Evolutionary conservation across 805 yeast genomes (phyloP), one percentile per base, ranked within the genome.

Genomic region (Lipomyces spencermartinsiae): DNA sequence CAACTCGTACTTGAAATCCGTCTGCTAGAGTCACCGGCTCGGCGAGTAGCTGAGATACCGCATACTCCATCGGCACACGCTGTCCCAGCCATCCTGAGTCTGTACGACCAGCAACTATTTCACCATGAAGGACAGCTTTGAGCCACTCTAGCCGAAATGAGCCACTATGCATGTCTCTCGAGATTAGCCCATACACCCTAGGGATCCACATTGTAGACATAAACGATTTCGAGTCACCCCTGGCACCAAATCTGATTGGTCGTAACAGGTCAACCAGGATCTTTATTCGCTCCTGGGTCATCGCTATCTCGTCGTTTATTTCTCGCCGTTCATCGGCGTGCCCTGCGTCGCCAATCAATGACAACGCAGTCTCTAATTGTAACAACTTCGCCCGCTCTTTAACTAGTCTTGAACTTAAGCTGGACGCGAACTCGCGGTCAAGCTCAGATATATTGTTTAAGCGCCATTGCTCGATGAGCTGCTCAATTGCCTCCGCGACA

Each of bases 111-210:
- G 59, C 63, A 22, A 49, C 57, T 8, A 59, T 54, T 31, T 71
- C 70, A 16, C 65, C 68, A 35, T 61, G 54, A 10, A 66, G 37
- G 7, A 71, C 12, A 4, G 72, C 58, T 54, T 69, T 66, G 8
- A 71, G 64, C 73, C 73, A 71, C 53, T 71, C 73, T 1, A 63
- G 39, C 46, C 73, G 19, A 35, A 71, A 70, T 6, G 67, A 39
- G 29, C 64, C 53, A 12, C 64, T 58, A 19, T 55, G 12, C 8
- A 51, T 60, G 9, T 66, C 65, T 25, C 70, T 34, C 1, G 71
- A 61, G 2, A 71, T 57, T 22, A 71, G 16, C 6, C 73, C 73
- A 58, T 71, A 71, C 34, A 65, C 70, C 35, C 69, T 29, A 1
- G 73, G 73, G n/a, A 69, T 56, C 73, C 73, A 71, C 63, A 71